Evolutionary conservation across 2,329 filamentous ascomycete genomes (phyloP), one percentile per base, ranked within the genome.

Genomic region (Calonectria crousiana): DNA sequence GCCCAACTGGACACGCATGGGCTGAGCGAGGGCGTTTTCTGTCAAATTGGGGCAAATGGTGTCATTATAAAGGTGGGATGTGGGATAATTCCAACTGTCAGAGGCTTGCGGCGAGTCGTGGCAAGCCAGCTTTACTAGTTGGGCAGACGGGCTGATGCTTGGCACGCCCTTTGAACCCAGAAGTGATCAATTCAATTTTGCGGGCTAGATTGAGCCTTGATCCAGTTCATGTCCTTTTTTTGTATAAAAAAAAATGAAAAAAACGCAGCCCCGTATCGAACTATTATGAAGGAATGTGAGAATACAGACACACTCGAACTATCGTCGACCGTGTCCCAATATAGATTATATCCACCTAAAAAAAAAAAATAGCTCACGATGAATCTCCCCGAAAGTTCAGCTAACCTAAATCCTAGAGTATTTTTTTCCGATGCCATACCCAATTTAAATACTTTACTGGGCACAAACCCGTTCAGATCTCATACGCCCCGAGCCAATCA

Each of bases 41-140:
- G 36, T 44, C 65, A 65, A 13, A 60, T 68, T 79, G 52, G 75
- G 62, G 67, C 65, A 70, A 51, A 78, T 77, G 77, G 73, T 77
- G 77, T n/a, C 74, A 79, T 79, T 67, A 11, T 9, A 18, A n/a
- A 30, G 58, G 67, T 70, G 71, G 71, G 71, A 70, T 69, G 71
- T 73, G 71, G 71, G 71, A 73, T 73, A 72, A 47, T 44, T 36
- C 10, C 56, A 28, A 36, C 20, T 26, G 34, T 6, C 34, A 41
- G 11, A 11, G 18, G n/a, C 14, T 16, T 41, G 28, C 18, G 23
- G 56, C 36, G 23, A 30, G 36, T 41, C 38, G 16, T 10, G 41
- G 23, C 30, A 26, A 8, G 5, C 6, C 14, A 18, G n/a, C 23
- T 28, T 6, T 13, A 2, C 26, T 23, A 5, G 3, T 28, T 28